Base-by-base conservation (phyloP, 768 basidiomycete genomes). In the Kwoniella dendrophila region DNA sequence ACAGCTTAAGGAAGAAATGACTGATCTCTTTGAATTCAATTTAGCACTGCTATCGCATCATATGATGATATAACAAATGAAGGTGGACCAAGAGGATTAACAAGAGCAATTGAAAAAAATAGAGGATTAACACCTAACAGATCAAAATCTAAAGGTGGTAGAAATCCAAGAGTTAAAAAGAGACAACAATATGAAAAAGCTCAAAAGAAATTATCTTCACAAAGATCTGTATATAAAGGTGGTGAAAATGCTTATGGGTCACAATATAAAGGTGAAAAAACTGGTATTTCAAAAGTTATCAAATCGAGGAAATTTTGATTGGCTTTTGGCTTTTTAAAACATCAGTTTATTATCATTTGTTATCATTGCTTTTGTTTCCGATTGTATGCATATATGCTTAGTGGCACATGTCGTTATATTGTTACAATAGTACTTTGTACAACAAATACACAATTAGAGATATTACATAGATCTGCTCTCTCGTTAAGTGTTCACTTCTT, bases 161-260 rank as follows among this genome's bases (percentile, higher is more conserved):
- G 94, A 68, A 99, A 99, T 81, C 94, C 95, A 41, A 87, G 96
- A 63, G 93, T 98, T 80, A 98, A 97, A 86, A 99, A 99, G 79
- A 86, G 92, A 33, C 84, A 88, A 80, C 88, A 77, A 40, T 98
- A 88, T 83, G 94, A 94, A 74, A 89, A 96, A 81, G 95, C 94
- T 66, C 90, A 95, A 83, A 92, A 90, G 82, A 92, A 88, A 81
- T 82, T 97, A 14, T 81, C 88, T 29, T 92, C 90, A 24, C 92
- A 93, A 79, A 89, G 90, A 79, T 87, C 93, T 18, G 84, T 93
- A n/a, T 98, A 86, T 85, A 94, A 89, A 77, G 92, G 92, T 56
- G 93, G 93, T 38, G 84, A 80, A 63, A 68, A 84, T 14, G 85
- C 85, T 59, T 82, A 84, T 43, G 87, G 85, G 14, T 84, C 85